These are phyloP conservation scores for Metschnikowia sp. DNA, from an alignment of 805 yeast genomes.

Conservation along the genomic window DNA sequence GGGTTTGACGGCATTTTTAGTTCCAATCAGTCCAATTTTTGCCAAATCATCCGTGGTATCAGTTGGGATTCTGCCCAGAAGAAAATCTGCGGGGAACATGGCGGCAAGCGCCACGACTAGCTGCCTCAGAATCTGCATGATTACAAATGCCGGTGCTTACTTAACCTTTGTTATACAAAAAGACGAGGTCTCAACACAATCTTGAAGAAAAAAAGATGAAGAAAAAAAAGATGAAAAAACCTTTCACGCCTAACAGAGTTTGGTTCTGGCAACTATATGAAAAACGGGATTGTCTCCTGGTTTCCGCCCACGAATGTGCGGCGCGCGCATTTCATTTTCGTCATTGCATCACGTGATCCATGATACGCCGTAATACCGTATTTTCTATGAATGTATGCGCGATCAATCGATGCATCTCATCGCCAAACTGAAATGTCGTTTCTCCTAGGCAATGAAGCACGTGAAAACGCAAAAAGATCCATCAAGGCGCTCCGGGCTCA, in stretches of 20 bases:
- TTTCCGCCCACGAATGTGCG: too few species aligned
- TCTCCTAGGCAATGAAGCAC: conserved; percentile 18
- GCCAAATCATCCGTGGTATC: too few species aligned
- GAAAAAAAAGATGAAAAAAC: too few species aligned
- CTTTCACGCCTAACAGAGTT: too few species aligned
- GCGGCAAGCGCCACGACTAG: conserved; percentile 7
- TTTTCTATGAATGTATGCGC: too few species aligned
- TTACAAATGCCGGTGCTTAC: neutral
- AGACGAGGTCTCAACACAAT: neutral
- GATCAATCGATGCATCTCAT: neutral
- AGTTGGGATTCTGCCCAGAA: neutral
- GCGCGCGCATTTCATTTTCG: too few species aligned
- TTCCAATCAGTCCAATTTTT: too few species aligned
- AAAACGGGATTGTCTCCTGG: too few species aligned
- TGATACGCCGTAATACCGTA: too few species aligned
- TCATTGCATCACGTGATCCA: neutral
- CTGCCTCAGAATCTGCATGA: conserved; percentile 6
- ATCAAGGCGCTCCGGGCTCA: conserved; percentile 16
- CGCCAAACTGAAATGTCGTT: conserved; percentile 12
- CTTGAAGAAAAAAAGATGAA: neutral
- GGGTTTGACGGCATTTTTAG: neutral
- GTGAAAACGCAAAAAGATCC: conserved; percentile 18
- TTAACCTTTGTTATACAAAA: too few species aligned
- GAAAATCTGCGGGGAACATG: neutral
- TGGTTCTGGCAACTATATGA: too few species aligned